A percentile compares a stretch with the other conserved stretches of the same genome.
phyloP scores from a whole-genome alignment of 179 eudicot genomes.

The Beta macrorhiza region DNA sequence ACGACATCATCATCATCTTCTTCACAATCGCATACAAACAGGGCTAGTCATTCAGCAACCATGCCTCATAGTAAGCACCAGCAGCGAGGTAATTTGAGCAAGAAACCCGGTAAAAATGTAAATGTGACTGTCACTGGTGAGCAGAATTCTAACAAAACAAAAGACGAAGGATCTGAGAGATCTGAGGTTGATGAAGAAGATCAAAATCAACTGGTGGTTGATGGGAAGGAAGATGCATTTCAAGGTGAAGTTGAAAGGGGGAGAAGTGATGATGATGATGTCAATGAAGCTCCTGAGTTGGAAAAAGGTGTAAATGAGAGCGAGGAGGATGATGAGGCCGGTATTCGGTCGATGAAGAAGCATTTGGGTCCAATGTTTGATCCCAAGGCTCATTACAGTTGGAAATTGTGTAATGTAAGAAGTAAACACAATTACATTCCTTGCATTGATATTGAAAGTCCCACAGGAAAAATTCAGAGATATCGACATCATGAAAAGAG shows the following conservation, averaged over 20 bases:
- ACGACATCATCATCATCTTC: too few relatives aligned
- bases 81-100: conserved; percentile 24
- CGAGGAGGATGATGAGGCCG: conserved; percentile 36
- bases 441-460: conserved; percentile 80
- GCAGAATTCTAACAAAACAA: conserved; percentile 24
- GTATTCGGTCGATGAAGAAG: conserved; percentile 33
- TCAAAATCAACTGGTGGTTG: conserved; percentile 35
- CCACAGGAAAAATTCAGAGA: conserved; percentile 48
- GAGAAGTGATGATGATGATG: neutral
- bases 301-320: conserved; percentile 39
- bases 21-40: too few relatives aligned
- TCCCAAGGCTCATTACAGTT: conserved; percentile 61
- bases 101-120: conserved; percentile 29
- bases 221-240: conserved; percentile 37
- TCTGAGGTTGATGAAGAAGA: conserved; percentile 53
- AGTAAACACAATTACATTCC: conserved; percentile 95
- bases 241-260: neutral
- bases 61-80: conserved; percentile 26
- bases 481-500: conserved; percentile 84
- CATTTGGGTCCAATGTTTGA: conserved; percentile 67
- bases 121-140: conserved; percentile 38
- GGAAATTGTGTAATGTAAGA: conserved; percentile 74
- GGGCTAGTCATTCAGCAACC: conserved; percentile 17
- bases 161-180: conserved; percentile 37
- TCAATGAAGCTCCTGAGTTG: conserved; percentile 40